phyloP scores from a whole-genome alignment of 2,329 filamentous ascomycete species.

The Aureobasidium sp. region DNA sequence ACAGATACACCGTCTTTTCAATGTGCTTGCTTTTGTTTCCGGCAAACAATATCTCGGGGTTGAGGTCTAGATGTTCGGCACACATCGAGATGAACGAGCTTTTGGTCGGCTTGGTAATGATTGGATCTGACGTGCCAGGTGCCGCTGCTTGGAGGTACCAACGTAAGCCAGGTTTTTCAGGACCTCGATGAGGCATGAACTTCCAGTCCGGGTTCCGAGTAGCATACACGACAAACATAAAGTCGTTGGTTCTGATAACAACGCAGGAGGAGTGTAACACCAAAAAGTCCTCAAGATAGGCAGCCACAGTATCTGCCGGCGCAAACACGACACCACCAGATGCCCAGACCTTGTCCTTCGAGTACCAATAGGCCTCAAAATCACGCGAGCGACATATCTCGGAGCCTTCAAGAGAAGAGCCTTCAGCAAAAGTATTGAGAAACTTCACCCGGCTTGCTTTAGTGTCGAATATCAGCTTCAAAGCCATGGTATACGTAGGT shows the following conservation, averaged over 20 bases:
- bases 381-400: conserved; percentile 7
- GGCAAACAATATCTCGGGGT: conserved; percentile 1
- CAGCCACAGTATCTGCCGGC: neutral
- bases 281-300: conserved; percentile 20
- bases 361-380: conserved; percentile 13
- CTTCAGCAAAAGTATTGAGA: neutral
- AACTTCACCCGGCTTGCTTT: neutral
- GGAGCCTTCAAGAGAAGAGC: neutral
- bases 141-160: conserved; percentile 13
- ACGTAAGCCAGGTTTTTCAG: neutral
- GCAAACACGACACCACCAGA: neutral
- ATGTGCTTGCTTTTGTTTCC: conserved; percentile 8
- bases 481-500: neutral
- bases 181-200: conserved; percentile 19
- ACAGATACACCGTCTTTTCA: conserved; percentile 23
- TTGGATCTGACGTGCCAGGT: neutral
- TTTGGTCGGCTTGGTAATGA: neutral
- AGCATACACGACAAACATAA: conserved; percentile 24
- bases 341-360: neutral
- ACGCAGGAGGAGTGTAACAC: conserved; percentile 21
- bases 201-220: conserved; percentile 23
- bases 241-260: conserved; percentile 17
- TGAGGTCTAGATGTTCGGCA: neutral
- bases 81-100: conserved; percentile 1
- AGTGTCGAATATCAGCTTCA: neutral